A percentile compares a stretch with the other conserved stretches of the same genome.
Conservation (phyloP, 2,329 filamentous ascomycete species). For the Microdochium trichocladiopsis region DNA sequence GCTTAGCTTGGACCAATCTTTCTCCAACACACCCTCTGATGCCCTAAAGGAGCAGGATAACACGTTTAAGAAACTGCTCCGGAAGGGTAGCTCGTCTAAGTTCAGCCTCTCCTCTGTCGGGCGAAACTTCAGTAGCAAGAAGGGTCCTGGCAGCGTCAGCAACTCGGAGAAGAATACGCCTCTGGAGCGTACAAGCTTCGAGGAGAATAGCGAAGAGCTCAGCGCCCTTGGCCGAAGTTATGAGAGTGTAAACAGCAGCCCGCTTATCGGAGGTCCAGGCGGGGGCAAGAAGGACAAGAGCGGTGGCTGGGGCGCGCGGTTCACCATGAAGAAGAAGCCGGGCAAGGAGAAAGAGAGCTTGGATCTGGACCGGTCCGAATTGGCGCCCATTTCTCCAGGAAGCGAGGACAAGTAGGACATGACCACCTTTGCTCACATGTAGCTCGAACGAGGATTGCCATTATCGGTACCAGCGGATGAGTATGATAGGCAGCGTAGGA, state of each 20-base stretch:
- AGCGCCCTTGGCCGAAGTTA: conserved; percentile 38
- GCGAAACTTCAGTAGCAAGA: conserved; percentile 44
- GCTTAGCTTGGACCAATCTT: conserved; percentile 43
- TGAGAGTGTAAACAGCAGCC: conserved; percentile 50
- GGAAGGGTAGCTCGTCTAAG: conserved; percentile 60
- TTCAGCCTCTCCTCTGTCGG: conserved; percentile 50
- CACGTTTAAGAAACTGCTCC: conserved; percentile 53
- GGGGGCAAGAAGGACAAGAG: conserved; percentile 37
- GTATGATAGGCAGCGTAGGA: no score
- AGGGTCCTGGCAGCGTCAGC: conserved; percentile 47
- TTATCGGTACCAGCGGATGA: no score
- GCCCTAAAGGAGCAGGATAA: conserved; percentile 46
- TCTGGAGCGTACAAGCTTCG: conserved; percentile 50
- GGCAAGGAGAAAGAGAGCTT: conserved; percentile 49
- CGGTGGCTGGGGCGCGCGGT: conserved; percentile 39
- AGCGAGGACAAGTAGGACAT: conserved; percentile 10
- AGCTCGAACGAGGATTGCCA: neutral
- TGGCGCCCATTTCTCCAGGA: conserved; percentile 11
- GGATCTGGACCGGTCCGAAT: conserved; percentile 38
- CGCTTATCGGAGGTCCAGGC: conserved; percentile 44
- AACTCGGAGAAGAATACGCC: conserved; percentile 51
- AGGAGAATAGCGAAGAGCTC: conserved; percentile 41
- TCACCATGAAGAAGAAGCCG: conserved; percentile 51
- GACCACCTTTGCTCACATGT: neutral
- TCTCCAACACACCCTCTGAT: conserved; percentile 52